Evolutionary conservation across 2,329 filamentous ascomycete species (phyloP), one percentile per base, ranked within the genome.

Genomic region (Neofusicoccum sp.): DNA sequence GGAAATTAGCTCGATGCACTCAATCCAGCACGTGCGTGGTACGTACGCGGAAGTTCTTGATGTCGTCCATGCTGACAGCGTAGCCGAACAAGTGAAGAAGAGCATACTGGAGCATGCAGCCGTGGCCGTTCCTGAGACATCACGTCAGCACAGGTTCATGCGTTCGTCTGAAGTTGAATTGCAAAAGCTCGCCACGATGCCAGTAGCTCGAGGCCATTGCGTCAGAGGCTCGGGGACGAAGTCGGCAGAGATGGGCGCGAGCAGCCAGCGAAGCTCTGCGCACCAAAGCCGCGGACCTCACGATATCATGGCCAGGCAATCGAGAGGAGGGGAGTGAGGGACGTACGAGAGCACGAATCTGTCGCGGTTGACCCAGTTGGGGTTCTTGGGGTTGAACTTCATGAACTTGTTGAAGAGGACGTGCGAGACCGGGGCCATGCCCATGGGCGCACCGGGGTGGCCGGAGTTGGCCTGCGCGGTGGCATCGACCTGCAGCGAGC

Each of bases 311-410:
- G 33, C 33, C n/a, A 12, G 3, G 16, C n/a, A 7, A 59, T 59
- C 36, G 38, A 28, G 14, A 24, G 2, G 31, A 36, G 58, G 26
- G 16, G 24, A n/a, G 31, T 40, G 48, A 31, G 53, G 44, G 45
- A 89, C 93, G 86, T 86, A 97, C 93, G 95, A 99, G 77, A 99
- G 92, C 65, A 99, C 92, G 75, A 99, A 99, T 78, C 95, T 90
- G 81, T 99, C 95, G 75, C 95, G 89, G 87, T 98, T 98, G 72
- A 95, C 74, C 93, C 93, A 99, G 67, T 91, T 84, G 71, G 95
- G 91, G 86, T 96, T 97, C 89, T 97, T 96, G 73, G 95, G 95
- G 89, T 98, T 99, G 86, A 97, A 99, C 78, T 82, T 96, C 91
- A 99, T 91, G 85, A 97, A 96, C 80, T 95, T 96, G 87, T 96